These are phyloP conservation scores for Puccinia coronata DNA, from an alignment of 1,284 basidiomycete species.

Conservation along the genomic window DNA sequence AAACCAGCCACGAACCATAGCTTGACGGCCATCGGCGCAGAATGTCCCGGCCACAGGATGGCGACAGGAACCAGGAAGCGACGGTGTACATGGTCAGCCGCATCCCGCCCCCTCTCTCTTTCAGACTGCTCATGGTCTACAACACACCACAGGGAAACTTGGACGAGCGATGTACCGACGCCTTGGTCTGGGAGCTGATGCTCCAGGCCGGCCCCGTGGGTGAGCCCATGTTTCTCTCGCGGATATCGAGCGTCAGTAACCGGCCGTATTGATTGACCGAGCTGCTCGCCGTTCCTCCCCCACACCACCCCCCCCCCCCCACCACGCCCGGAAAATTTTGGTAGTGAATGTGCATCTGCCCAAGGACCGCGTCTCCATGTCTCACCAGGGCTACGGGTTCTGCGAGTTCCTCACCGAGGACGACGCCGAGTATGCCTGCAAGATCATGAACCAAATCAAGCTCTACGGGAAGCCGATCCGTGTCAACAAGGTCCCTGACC, in stretches of 20 bases:
- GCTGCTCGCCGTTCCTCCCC: no score
- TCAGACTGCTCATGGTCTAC: neutral
- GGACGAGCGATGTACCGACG: conserved; percentile 90
- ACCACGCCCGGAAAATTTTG: no score
- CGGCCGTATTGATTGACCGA: no score
- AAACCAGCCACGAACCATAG: no score
- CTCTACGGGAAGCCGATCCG: conserved; percentile 96
- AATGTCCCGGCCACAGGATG: conserved; percentile 49
- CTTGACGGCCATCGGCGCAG: neutral
- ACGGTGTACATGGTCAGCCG: conserved; percentile 81
- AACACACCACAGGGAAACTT: conserved; percentile 76
- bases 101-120: conserved; percentile 12
- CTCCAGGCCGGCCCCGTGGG: conserved; percentile 95
- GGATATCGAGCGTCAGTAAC: no score
- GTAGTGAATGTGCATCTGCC: conserved; percentile 97
- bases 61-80: conserved; percentile 74
- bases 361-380: conserved; percentile 97
- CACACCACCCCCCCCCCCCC: no score
- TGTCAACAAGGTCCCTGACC: conserved; percentile 79
- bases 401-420: conserved; percentile 98
- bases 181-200: conserved; percentile 97
- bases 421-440: conserved; percentile 98
- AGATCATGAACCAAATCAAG: conserved; percentile 99
- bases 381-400: conserved; percentile 98
- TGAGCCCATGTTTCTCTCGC: no score